These are phyloP conservation scores for Yamadazyma atmosphaerica DNA, from an alignment of 1,139 yeast species.

Conservation along the genomic window DNA sequence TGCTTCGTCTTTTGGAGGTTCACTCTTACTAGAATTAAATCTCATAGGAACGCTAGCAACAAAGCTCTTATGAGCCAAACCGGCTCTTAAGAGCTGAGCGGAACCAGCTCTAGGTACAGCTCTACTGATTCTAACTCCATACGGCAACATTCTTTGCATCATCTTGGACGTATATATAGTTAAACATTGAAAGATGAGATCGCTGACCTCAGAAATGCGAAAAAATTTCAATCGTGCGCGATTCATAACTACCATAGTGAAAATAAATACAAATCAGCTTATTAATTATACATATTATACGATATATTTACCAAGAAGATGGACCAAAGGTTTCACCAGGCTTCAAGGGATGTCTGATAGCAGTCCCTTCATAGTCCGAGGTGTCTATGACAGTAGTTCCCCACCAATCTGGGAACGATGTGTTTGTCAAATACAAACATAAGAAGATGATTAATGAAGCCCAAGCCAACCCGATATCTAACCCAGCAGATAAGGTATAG, in stretches of 20 bases:
- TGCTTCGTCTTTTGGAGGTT: no score
- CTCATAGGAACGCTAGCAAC: constrained; percentile 5
- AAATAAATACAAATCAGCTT: not conserved
- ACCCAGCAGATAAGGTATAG: constrained; percentile 42
- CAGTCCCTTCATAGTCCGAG: constrained; percentile 10
- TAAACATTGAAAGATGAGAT: no score
- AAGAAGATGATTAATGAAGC: constrained; percentile 31
- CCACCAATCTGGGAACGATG: constrained; percentile 3
- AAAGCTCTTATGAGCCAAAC: no score
- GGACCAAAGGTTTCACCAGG: constrained; percentile 13
- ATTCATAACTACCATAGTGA: not conserved
- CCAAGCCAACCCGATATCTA: constrained; percentile 47
- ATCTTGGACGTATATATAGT: no score
- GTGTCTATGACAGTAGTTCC: constrained; percentile 13
- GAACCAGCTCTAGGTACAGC: not conserved
- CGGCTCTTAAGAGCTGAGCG: not conserved
- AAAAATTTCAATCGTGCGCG: not conserved
- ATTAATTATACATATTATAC: not conserved
- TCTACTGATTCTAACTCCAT: constrained; percentile 1
- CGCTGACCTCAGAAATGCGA: no score
- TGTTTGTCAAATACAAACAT: constrained; percentile 1
- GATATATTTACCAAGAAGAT: constrained; percentile 8
- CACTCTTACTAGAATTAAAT: no score
- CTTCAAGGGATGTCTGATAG: constrained; percentile 7
- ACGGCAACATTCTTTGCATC: constrained; percentile 6